Percentiles rank a stretch among this genome's conserved stretches.
phyloP scores from a whole-genome alignment of 352 stramenopile species.

The Aphanomyces invadans region DNA sequence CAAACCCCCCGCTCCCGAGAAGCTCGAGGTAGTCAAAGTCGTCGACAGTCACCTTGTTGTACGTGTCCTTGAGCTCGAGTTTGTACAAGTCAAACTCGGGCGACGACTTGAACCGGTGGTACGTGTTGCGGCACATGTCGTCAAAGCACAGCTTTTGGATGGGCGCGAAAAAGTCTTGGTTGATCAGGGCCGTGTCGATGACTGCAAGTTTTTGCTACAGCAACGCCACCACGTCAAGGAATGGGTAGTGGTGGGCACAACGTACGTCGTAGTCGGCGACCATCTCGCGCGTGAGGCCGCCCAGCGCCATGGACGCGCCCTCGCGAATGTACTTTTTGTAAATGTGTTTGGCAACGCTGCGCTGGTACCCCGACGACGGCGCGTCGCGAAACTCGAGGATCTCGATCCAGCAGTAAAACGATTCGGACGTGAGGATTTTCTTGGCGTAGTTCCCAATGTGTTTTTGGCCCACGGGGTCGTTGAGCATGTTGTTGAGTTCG shows the following conservation, averaged over 20 bases:
- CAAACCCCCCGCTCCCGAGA: conserved; percentile 86
- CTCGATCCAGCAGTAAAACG: conserved; percentile 82
- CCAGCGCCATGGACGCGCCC: conserved; percentile 60
- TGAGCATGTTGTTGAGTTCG: conserved; percentile 57
- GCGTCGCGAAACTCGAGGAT: conserved; percentile 76
- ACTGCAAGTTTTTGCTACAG: conserved; percentile 53
- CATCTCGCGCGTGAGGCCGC: conserved; percentile 64
- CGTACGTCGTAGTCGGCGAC: conserved; percentile 61
- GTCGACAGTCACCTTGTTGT: conserved; percentile 80
- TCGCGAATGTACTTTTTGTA: conserved; percentile 81
- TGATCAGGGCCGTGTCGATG: conserved; percentile 44
- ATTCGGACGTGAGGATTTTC: conserved; percentile 76
- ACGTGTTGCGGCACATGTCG: conserved; percentile 79
- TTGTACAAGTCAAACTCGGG: conserved; percentile 63
- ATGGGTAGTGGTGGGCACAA: too few species aligned
- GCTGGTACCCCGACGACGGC: conserved; percentile 53
- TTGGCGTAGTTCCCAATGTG: conserved; percentile 74
- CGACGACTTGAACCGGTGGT: conserved; percentile 64
- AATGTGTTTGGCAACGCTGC: conserved; percentile 72
- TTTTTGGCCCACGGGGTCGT: conserved; percentile 73
- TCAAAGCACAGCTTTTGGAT: conserved; percentile 57
- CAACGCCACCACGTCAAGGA: too few species aligned
- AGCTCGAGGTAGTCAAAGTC: conserved; percentile 81
- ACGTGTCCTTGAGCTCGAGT: conserved; percentile 75
- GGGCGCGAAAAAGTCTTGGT: conserved; percentile 58